These are phyloP conservation scores for Pythium grandisporangium DNA, from an alignment of 352 stramenopile species.

Conservation along the genomic window DNA sequence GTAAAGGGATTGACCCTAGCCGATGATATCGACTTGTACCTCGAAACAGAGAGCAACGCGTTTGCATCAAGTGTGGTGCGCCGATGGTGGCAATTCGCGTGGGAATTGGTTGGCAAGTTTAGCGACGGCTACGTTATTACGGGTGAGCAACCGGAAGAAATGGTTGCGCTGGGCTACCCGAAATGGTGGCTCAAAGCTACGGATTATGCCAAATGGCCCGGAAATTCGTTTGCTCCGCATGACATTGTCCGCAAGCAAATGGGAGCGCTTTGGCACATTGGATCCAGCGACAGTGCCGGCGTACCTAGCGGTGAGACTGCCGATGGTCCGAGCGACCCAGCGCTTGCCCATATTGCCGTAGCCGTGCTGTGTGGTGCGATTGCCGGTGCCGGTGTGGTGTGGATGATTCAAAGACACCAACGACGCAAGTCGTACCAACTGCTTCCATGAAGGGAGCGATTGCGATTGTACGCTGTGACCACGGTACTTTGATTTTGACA, in stretches of 20 bases:
- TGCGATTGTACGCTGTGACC: too few species aligned
- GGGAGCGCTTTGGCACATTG: slow-evolving; percentile 2
- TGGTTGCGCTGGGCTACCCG: slow-evolving; percentile 34
- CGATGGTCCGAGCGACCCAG: too few species aligned
- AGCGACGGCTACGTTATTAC: slow-evolving; percentile 45
- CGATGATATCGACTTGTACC: slow-evolving; percentile 11
- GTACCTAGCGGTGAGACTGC: neutral
- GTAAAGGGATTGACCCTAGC: slow-evolving; percentile 11
- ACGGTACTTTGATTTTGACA: too few species aligned
- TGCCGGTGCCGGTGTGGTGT: too few species aligned
- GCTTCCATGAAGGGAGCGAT: too few species aligned
- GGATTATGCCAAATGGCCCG: slow-evolving; percentile 39
- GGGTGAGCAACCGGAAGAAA: slow-evolving; percentile 28
- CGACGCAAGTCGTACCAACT: too few species aligned
- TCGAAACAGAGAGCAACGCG: slow-evolving; percentile 24
- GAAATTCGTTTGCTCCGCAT: slow-evolving; percentile 20
- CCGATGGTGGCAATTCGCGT: slow-evolving; percentile 47
- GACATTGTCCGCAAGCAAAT: slow-evolving; percentile 14
- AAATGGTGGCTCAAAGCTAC: slow-evolving; percentile 29
- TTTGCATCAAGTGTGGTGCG: slow-evolving; percentile 31
- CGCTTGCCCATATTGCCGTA: slow-evolving; percentile 9
- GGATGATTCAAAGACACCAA: too few species aligned
- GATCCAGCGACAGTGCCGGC: neutral
- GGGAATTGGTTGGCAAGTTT: slow-evolving; percentile 41
- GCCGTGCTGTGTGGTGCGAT: too few species aligned